Conservation (phyloP, 495 filamentous ascomycete species). For the Penicillium subrubescens region DNA sequence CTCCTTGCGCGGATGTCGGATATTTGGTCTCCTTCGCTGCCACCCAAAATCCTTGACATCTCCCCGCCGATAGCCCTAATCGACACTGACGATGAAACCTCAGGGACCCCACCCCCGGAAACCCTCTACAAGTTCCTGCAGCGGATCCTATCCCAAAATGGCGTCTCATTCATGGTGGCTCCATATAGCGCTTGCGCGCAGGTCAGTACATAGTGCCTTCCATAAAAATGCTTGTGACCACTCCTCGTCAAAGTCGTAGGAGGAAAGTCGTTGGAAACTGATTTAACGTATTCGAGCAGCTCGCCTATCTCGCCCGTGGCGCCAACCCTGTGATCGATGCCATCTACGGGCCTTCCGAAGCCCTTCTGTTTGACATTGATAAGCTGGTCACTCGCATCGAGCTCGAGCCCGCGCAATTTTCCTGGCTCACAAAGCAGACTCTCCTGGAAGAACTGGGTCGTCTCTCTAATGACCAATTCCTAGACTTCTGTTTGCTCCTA, state of each 20-base stretch:
- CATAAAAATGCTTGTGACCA: neutral
- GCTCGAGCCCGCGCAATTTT: conserved; percentile 64
- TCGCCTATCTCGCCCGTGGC: conserved; percentile 77
- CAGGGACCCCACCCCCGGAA: conserved; percentile 58
- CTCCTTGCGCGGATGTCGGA: neutral
- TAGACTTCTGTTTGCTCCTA: conserved; percentile 80
- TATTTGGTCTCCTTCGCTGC: conserved; percentile 6
- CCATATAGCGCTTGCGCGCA: conserved; percentile 90
- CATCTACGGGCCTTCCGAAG: conserved; percentile 82
- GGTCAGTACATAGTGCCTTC: conserved; percentile 47
- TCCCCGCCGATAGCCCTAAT: conserved; percentile 3
- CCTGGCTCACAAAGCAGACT: conserved; percentile 69
- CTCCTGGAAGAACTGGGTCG: conserved; percentile 70
- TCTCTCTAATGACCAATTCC: conserved; percentile 70
- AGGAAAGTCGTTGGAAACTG: neutral
- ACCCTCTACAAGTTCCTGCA: conserved; percentile 75
- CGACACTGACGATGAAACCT: conserved; percentile 23
- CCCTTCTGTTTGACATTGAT: conserved; percentile 83
- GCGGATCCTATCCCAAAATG: conserved; percentile 65
- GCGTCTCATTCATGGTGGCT: conserved; percentile 79
- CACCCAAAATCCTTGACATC: neutral
- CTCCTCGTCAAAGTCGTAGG: neutral
- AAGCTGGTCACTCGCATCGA: conserved; percentile 81
- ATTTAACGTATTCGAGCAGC: conserved; percentile 47
- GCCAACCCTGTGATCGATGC: conserved; percentile 70